Conservation (phyloP, 768 basidiomycete species). For the Cantharellus anzutake region DNA sequence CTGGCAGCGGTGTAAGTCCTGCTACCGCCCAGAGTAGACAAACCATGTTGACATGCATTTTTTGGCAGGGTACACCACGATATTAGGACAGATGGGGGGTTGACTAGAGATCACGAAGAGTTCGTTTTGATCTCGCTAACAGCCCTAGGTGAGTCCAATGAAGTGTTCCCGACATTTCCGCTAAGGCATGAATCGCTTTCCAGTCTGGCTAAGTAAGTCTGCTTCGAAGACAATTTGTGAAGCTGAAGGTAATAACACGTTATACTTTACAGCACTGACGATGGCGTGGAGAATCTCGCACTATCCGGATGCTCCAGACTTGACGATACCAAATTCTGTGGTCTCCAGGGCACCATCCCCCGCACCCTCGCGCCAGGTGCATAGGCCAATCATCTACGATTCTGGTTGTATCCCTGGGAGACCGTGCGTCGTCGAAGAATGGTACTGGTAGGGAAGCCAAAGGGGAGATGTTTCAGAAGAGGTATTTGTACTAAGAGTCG, state of each 20-base stretch:
- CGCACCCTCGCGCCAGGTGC: neutral
- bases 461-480: neutral
- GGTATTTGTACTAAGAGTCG: neutral
- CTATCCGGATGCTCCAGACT: too few relatives aligned
- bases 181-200: neutral
- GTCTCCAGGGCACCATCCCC: neutral
- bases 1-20: neutral
- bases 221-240: neutral
- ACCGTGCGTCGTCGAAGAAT: neutral
- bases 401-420: neutral
- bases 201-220: neutral
- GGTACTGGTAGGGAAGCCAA: neutral
- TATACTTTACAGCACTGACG: neutral
- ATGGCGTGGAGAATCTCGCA: neutral
- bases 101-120: neutral
- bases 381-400: neutral
- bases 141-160: neutral
- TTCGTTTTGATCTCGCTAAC: neutral
- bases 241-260: neutral
- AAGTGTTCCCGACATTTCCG: neutral
- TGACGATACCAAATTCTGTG: neutral
- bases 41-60: neutral
- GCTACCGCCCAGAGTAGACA: neutral
- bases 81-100: neutral
- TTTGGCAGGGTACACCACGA: neutral